Base-by-base conservation (phyloP, 2,329 filamentous ascomycete species). In the Gremmenia infestans region DNA sequence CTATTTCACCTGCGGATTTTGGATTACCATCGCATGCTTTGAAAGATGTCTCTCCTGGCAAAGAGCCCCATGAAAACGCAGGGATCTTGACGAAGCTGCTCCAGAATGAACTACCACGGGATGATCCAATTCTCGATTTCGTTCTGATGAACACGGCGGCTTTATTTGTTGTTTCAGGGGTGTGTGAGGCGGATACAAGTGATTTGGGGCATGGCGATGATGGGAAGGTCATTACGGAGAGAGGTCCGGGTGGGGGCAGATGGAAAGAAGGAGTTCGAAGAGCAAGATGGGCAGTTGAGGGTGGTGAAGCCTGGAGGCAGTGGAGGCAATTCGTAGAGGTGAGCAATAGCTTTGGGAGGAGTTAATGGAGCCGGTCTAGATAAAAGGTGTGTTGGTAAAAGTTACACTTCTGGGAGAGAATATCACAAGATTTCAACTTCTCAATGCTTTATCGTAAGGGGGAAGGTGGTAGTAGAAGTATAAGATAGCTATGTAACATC, bases 241-340 rank as follows among this genome's bases (percentile, higher is more conserved):
- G 87, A 48, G 93, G 94, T 0, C 92, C 92, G 5, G 92, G 88
- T 11, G 89, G 89, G 14, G 83, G 89, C 55, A 81, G 93, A 67
- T 99, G 94, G 94, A 99, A 96, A 76, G 93, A 97, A 70, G 94
- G 93, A 52, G 83, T 97, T 14, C 79, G 93, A 65, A 81, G 91
- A 69, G 94, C 94, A 15, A 84, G 87, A 65, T 95, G 90, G 89
- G 91, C 91, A 11, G 81, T 99, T 48, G 82, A 86, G 72, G 96
- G 90, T 71, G 91, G 93, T 48, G 85, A 86, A 70, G 90, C 93
- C n/a, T 85, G 89, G 78, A 86, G 78, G 69, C 86, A 91, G 73
- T 93, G 94, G 85, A 78, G 85, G 55, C 78, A 79, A 22, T 97
- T 97, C 74, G 91, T 96, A 39, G 82, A 93, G 57, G 83, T 89